Base-by-base conservation (phyloP, 192 early-diverging fungal genomes). In the Phlyctochytrium arcticum region DNA sequence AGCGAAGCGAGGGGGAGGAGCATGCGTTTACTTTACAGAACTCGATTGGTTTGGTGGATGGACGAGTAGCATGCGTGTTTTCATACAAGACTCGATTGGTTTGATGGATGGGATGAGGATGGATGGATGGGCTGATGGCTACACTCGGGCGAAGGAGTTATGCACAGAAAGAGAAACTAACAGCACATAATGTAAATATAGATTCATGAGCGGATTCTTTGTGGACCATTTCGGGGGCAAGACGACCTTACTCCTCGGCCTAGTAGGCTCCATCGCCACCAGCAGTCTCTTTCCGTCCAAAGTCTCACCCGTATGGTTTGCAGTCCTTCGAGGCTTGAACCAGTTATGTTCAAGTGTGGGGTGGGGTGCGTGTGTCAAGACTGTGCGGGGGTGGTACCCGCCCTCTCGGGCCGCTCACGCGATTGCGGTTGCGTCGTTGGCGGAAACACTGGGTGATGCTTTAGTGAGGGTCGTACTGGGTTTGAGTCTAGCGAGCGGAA, bases 341-440 rank as follows among this genome's bases (percentile, higher is more conserved):
- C 65, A 68, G 49, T 21, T 68, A 6, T 68, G 53, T 51, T 68
- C 65, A 5, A 60, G 65, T 35, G 65, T 68, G 7, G 65, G 65
- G 6, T 68, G 65, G 65, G 65, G 44, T n/a, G 65, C 33, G 5
- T 60, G 65, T 27, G 57, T 68, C 31, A 68, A 68, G 35, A 68
- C 56, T 50, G 57, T 59, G 3, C 42, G 65, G n/a, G 42, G 57
- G 15, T 68, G 65, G 65, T 68, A 68, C 34, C 27, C 55, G 12
- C 65, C 65, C 4, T 50, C 46, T 31, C 27, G 26, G 24, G 65
- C 65, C 15, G 65, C 65, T 10, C 65, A 68, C 19, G 65, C 65
- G 4, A 36, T 60, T 10, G 65, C 65, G 2, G 29, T 68, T 53
- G 65, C 65, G 4, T 68, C 65, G 4, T 44, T 68, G 39, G 65